These are phyloP conservation scores for Phytophthora cactorum DNA, from an alignment of 352 stramenopile species.

Conservation along the genomic window DNA sequence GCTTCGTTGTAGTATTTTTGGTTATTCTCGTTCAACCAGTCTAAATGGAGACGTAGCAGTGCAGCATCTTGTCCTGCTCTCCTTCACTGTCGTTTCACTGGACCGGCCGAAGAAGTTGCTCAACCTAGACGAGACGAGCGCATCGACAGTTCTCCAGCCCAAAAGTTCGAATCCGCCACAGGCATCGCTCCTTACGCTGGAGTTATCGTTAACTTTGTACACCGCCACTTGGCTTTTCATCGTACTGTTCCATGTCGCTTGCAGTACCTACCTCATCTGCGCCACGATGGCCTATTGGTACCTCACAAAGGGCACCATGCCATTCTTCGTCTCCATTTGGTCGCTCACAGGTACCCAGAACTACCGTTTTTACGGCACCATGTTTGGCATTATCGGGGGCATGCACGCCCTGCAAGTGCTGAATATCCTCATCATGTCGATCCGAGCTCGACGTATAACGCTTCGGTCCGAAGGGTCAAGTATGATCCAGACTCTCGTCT, in stretches of 20 bases:
- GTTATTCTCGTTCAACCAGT: too few relatives aligned
- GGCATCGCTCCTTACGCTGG: not conserved
- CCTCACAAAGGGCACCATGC: slow-evolving; percentile 27
- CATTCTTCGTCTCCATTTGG: slow-evolving; percentile 40
- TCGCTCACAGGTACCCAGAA: slow-evolving; percentile 21
- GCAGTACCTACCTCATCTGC: slow-evolving; percentile 29
- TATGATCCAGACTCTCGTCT: slow-evolving; percentile 1
- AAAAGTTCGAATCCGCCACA: not conserved
- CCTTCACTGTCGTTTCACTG: too few relatives aligned
- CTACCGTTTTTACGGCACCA: slow-evolving; percentile 28
- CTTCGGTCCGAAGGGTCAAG: slow-evolving; percentile 21
- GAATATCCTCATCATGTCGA: slow-evolving; percentile 25
- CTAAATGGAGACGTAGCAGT: too few relatives aligned
- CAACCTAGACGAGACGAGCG: not conserved
- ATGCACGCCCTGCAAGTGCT: slow-evolving; percentile 36
- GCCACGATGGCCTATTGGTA: slow-evolving; percentile 34
- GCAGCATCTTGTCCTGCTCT: too few relatives aligned
- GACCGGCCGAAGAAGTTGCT: not conserved
- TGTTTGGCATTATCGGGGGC: slow-evolving; percentile 36
- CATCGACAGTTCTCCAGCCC: slow-evolving; percentile 3
- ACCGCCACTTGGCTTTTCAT: slow-evolving; percentile 27
- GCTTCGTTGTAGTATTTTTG: too few relatives aligned
- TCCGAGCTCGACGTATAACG: slow-evolving; percentile 17
- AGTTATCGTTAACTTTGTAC: slow-evolving; percentile 10
- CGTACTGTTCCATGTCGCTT: slow-evolving; percentile 32